Evolutionary conservation across 106 monocot genomes (phyloP).

Genomic region (Dioscorea alata): DNA sequence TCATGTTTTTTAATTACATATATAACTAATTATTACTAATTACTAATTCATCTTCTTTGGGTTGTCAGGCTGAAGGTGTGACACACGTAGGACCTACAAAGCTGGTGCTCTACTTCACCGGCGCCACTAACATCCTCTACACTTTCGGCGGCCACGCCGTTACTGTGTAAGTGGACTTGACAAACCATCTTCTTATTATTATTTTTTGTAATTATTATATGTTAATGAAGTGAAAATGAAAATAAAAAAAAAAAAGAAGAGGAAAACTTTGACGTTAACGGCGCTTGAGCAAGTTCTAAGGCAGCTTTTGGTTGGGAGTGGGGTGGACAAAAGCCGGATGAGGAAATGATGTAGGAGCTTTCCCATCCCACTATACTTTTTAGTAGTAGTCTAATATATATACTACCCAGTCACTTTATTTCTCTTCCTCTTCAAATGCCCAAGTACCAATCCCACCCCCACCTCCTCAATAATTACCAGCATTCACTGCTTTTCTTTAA

Average conservation of each 20-base stretch:
- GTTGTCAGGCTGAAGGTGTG: slow-evolving; percentile 34
- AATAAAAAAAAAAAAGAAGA: no score
- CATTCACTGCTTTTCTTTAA: background rate
- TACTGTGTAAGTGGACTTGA: slow-evolving; percentile 58
- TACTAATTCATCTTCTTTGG: no score
- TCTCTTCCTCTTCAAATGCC: no score
- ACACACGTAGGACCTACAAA: slow-evolving; percentile 56
- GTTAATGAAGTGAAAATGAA: no score
- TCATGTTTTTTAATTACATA: no score
- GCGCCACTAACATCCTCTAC: slow-evolving; percentile 92
- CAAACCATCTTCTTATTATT: no score
- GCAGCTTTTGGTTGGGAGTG: slow-evolving; percentile 27
- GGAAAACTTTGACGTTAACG: background rate
- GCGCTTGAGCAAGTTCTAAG: background rate
- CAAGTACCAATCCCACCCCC: background rate
- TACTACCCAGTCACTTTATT: no score
- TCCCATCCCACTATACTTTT: background rate
- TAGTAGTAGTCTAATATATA: no score
- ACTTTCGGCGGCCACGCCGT: slow-evolving; percentile 96
- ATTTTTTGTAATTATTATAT: background rate
- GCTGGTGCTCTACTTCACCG: slow-evolving; percentile 88
- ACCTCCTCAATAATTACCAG: background rate
- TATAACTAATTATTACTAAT: no score
- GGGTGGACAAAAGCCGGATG: slow-evolving; percentile 12
- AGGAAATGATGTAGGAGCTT: slow-evolving; percentile 12